phyloP scores from a whole-genome alignment of 2,329 filamentous ascomycete species.

The Colletotrichum eremochloae region DNA sequence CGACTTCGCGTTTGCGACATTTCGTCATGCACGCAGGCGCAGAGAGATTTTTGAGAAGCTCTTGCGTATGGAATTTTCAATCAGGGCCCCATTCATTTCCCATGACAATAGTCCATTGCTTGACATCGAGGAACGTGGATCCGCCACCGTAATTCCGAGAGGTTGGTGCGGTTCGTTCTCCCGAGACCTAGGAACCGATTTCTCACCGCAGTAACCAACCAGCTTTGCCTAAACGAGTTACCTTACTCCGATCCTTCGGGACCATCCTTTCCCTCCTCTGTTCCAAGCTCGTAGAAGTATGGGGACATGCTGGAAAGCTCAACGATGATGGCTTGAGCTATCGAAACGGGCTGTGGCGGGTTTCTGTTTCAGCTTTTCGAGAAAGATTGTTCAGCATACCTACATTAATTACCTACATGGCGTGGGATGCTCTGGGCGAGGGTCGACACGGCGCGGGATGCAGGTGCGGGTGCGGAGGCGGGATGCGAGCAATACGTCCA shows the following conservation, averaged over 20 bases:
- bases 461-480: slow-evolving; percentile 30
- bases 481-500: slow-evolving; percentile 24
- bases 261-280: slow-evolving; percentile 13
- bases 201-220: slow-evolving; percentile 25
- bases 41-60: not conserved
- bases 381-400: not conserved
- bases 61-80: not conserved
- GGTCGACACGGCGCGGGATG: slow-evolving; percentile 21
- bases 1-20: not conserved
- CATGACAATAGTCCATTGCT: slow-evolving; percentile 7
- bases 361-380: not conserved
- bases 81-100: not conserved
- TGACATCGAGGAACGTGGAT: not conserved
- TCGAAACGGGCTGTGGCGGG: not conserved
- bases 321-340: not conserved
- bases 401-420: no score
- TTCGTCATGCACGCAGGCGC: slow-evolving; percentile 9
- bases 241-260: slow-evolving; percentile 37
- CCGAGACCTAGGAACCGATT: slow-evolving; percentile 11
- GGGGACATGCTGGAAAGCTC: not conserved
- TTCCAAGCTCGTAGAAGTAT: not conserved
- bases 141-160: slow-evolving; percentile 24
- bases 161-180: not conserved
- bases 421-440: not conserved
- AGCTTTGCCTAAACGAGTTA: slow-evolving; percentile 29